Evolutionary conservation across 129 eudicot species (phyloP).

Genomic region (Artemisia tridentata): DNA sequence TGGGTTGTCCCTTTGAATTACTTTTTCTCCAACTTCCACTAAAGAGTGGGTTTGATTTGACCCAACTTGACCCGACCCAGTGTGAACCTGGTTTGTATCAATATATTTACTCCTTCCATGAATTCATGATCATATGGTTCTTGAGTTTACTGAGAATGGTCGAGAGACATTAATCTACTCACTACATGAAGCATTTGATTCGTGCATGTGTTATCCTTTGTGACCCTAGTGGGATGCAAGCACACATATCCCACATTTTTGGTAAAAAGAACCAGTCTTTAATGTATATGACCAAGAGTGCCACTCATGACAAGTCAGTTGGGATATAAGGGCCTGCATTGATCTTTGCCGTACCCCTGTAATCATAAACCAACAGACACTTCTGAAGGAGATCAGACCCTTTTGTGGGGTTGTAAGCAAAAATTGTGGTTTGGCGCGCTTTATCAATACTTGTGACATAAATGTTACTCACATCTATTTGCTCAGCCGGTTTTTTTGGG

Average conservation of each 20-base stretch:
- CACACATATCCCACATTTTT: no score
- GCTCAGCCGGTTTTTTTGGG: no score
- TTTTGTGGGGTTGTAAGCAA: background rate
- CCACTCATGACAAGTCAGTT: background rate
- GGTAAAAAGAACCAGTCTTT: background rate
- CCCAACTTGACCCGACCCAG: no score
- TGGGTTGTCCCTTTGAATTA: no score
- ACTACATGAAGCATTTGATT: background rate
- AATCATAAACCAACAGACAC: background rate
- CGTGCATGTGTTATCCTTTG: background rate
- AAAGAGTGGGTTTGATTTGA: no score
- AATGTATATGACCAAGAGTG: background rate
- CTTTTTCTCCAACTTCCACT: no score
- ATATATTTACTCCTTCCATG: background rate
- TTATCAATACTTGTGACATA: background rate
- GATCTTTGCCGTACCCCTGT: background rate
- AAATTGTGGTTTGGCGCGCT: background rate
- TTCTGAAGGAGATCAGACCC: background rate
- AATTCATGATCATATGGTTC: background rate
- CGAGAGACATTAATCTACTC: background rate
- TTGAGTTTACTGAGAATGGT: background rate
- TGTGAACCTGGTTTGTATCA: no score
- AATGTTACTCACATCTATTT: background rate
- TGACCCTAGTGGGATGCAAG: background rate
- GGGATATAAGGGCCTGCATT: background rate